phyloP scores from a whole-genome alignment of 108 stramenopile genomes.

The Skeletonema tropicum region DNA sequence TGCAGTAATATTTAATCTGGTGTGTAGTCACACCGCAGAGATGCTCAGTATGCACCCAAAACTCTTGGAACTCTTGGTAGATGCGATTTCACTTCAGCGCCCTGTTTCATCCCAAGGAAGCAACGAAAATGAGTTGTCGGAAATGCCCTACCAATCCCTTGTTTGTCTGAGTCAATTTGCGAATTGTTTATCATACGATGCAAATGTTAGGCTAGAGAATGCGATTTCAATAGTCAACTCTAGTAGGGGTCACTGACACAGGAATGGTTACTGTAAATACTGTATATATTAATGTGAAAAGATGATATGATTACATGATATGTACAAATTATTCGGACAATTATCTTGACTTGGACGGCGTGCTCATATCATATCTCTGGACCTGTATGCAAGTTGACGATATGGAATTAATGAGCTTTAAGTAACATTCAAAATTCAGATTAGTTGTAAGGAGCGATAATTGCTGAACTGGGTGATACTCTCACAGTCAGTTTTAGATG shows the following conservation, averaged over 20 bases:
- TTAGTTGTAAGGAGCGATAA: conserved; percentile 45
- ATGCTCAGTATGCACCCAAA: neutral
- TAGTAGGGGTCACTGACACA: neutral
- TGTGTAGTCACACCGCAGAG: neutral
- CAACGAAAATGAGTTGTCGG: neutral
- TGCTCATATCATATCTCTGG: neutral
- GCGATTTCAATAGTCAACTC: neutral
- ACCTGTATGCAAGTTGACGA: neutral
- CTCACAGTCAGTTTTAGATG: conserved; percentile 48
- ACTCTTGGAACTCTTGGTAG: neutral
- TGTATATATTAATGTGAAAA: neutral
- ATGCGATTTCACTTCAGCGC: neutral
- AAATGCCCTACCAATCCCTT: conserved; percentile 6
- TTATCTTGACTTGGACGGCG: neutral
- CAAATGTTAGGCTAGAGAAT: neutral
- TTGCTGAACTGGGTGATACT: conserved; percentile 37
- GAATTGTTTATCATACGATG: neutral
- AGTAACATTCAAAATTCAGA: neutral
- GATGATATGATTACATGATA: neutral
- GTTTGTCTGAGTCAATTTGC: neutral
- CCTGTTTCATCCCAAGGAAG: neutral
- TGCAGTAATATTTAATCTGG: conserved; percentile 1
- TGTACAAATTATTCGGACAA: neutral
- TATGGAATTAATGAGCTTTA: neutral
- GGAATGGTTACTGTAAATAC: too few relatives aligned